Percentiles rank a stretch among this genome's conserved stretches.
Evolutionary conservation across 148 eudicot genomes (phyloP).

Genomic region (Dysphania ambrosioides): DNA sequence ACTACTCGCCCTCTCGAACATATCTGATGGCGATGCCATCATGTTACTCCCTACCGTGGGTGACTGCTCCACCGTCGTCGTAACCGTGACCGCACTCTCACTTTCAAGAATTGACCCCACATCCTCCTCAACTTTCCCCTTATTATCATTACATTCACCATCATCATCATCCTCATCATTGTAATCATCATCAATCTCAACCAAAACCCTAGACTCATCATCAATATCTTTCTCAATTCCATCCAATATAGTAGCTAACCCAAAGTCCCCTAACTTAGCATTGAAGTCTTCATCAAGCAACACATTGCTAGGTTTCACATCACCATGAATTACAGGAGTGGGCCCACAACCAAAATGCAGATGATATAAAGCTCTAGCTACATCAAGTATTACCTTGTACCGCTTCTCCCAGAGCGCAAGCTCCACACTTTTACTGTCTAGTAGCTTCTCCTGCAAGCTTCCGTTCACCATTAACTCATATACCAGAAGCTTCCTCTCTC

Average conservation of each 20-base stretch:
- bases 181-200: slow-evolving; percentile 26
- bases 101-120: slow-evolving; percentile 64
- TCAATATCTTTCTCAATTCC: slow-evolving; percentile 23
- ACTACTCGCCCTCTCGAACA: slow-evolving; percentile 58
- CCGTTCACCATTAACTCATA: slow-evolving; percentile 85
- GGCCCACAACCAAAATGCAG: slow-evolving; percentile 57
- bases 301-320: slow-evolving; percentile 83
- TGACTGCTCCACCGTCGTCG: slow-evolving; percentile 54
- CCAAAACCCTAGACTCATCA: slow-evolving; percentile 31
- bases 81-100: slow-evolving; percentile 47
- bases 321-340: slow-evolving; percentile 69
- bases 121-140: slow-evolving; percentile 43
- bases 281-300: slow-evolving; percentile 56
- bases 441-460: slow-evolving; percentile 72
- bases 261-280: slow-evolving; percentile 90
- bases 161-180: slow-evolving; percentile 18
- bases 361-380: slow-evolving; percentile 60
- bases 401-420: slow-evolving; percentile 58
- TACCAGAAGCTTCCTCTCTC: slow-evolving; percentile 44
- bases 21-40: slow-evolving; percentile 44
- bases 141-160: slow-evolving; percentile 40
- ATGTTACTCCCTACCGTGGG: slow-evolving; percentile 29
- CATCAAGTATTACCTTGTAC: slow-evolving; percentile 36
- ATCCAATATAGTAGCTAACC: slow-evolving; percentile 58
- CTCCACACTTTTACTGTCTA: slow-evolving; percentile 61